Evolutionary conservation across 2,329 filamentous ascomycete species (phyloP).

Genomic region (Exophiala aquamarina): DNA sequence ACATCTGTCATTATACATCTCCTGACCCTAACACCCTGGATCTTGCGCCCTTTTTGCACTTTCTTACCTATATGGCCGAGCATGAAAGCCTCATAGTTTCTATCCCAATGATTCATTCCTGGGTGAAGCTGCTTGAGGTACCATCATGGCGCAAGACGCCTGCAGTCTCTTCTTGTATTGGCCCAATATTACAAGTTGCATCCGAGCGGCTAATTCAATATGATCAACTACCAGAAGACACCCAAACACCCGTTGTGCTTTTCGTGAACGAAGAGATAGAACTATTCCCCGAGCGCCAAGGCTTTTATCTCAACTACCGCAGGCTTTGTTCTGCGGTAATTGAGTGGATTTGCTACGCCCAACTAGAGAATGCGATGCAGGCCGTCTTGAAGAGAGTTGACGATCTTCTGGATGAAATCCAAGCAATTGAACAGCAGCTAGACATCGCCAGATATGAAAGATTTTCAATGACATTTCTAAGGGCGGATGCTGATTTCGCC

Average conservation of each 20-base stretch:
- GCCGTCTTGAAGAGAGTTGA: slow-evolving; percentile 84
- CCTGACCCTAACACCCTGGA: slow-evolving; percentile 66
- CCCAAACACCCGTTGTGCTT: slow-evolving; percentile 72
- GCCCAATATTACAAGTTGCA: slow-evolving; percentile 76
- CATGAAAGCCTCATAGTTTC: slow-evolving; percentile 89
- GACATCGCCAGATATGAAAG: slow-evolving; percentile 32
- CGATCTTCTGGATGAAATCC: slow-evolving; percentile 59
- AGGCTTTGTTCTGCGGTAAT: slow-evolving; percentile 86
- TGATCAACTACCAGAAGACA: slow-evolving; percentile 80
- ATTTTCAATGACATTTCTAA: slow-evolving; percentile 61
- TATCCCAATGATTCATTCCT: slow-evolving; percentile 86
- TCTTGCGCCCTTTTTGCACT: slow-evolving; percentile 71
- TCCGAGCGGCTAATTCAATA: slow-evolving; percentile 83
- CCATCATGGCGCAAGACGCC: slow-evolving; percentile 66
- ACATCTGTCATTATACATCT: slow-evolving; percentile 74
- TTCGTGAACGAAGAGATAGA: slow-evolving; percentile 94
- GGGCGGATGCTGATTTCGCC: slow-evolving; percentile 84
- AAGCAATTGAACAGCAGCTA: slow-evolving; percentile 41
- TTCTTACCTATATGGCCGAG: slow-evolving; percentile 76
- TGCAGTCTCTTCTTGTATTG: slow-evolving; percentile 63
- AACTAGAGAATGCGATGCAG: slow-evolving; percentile 78
- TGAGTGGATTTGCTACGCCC: slow-evolving; percentile 78
- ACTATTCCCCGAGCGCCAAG: slow-evolving; percentile 87
- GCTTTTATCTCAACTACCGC: slow-evolving; percentile 92
- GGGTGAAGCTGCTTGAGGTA: slow-evolving; percentile 78